These are phyloP conservation scores for Hydrangea macrophylla DNA, from an alignment of 148 eudicot species.

Conservation along the genomic window DNA sequence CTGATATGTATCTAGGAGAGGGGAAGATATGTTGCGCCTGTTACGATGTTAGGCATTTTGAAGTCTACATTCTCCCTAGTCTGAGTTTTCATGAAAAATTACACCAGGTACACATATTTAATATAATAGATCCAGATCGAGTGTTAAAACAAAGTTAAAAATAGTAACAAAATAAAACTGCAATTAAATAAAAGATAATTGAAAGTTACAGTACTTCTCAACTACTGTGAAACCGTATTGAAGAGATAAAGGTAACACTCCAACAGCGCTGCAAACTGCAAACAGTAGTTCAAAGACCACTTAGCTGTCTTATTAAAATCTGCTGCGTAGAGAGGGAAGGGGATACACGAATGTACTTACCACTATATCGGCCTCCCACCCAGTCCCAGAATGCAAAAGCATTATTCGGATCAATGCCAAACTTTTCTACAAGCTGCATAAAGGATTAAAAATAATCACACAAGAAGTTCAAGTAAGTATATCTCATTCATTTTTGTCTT, in stretches of 20 bases:
- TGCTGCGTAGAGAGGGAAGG: slow-evolving; percentile 8
- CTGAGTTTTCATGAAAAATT: background rate
- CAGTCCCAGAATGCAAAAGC: slow-evolving; percentile 99
- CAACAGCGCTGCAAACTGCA: slow-evolving; percentile 99
- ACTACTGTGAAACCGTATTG: slow-evolving; percentile 89
- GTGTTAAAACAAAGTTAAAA: background rate
- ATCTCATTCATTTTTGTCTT: background rate
- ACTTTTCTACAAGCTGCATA: slow-evolving; percentile 88
- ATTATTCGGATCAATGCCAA: slow-evolving; percentile 95
- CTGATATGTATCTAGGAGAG: background rate
- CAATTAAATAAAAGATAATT: slow-evolving; percentile 13
- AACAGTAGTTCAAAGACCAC: slow-evolving; percentile 10
- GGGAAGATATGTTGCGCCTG: background rate
- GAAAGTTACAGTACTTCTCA: slow-evolving; percentile 67
- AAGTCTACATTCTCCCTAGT: background rate
- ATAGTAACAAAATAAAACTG: background rate
- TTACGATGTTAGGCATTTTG: background rate
- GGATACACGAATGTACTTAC: slow-evolving; percentile 33
- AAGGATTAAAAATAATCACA: slow-evolving; percentile 9
- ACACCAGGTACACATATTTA: background rate
- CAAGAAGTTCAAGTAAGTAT: background rate
- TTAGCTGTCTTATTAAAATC: background rate
- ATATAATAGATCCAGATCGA: background rate
- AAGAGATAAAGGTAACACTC: slow-evolving; percentile 89
- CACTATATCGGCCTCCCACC: slow-evolving; percentile 99